These are phyloP conservation scores for Panicum miliaceum DNA, from an alignment of 176 grass and related monocot genomes.

Conservation along the genomic window DNA sequence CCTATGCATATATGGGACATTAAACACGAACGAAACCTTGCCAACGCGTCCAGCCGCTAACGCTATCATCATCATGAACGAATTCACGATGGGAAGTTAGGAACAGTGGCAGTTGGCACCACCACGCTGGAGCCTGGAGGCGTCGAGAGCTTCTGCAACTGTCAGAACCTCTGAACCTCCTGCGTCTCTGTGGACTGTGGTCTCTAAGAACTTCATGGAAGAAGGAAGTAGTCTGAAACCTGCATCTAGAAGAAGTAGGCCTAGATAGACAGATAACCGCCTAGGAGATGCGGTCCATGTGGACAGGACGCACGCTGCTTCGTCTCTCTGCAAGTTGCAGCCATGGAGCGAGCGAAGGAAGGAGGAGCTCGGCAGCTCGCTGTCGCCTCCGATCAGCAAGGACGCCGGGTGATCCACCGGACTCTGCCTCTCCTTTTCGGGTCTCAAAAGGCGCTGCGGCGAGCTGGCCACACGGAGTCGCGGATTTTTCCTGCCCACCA, in stretches of 20 bases:
- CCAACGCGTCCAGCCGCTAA: constrained; percentile 29
- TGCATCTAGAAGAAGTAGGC: not conserved
- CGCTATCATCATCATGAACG: not conserved
- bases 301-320: not conserved
- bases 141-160: not conserved
- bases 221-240: not conserved
- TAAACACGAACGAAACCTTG: not conserved
- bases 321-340: constrained; percentile 1
- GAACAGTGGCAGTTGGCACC: not conserved
- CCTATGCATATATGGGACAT: not conserved
- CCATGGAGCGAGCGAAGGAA: not conserved
- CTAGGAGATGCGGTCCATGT: not conserved
- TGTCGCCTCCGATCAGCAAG: constrained; percentile 7
- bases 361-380: not conserved
- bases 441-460: not conserved
- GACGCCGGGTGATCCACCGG: not conserved
- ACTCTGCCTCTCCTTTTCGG: constrained; percentile 16
- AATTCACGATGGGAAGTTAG: not conserved
- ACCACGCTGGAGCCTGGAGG: not conserved
- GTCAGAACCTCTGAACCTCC: constrained; percentile 18
- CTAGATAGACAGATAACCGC: not conserved
- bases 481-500: constrained; percentile 26
- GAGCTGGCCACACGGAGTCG: constrained; percentile 44
- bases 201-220: not conserved
- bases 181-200: not conserved